These are phyloP conservation scores for Juglanconis sp. DNA, from an alignment of 2,329 filamentous ascomycete genomes.

Conservation along the genomic window DNA sequence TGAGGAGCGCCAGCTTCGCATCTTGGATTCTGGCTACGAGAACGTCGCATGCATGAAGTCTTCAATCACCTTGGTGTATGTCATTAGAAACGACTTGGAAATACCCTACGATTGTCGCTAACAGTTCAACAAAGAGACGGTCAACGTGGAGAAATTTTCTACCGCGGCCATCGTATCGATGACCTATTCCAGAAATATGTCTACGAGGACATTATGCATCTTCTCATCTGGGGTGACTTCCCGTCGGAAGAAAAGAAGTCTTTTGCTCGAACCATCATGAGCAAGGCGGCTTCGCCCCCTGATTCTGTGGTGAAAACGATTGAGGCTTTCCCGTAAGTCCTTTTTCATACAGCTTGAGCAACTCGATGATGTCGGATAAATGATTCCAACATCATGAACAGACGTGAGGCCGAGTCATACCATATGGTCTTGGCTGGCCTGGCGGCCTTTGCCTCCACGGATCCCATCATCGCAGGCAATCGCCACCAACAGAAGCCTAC, in stretches of 20 bases:
- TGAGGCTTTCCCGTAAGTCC: slow-evolving; percentile 46
- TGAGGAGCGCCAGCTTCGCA: too few species aligned
- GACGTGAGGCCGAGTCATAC: neutral
- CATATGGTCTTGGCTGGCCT: neutral
- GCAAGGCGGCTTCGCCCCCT: slow-evolving; percentile 47
- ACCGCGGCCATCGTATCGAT: slow-evolving; percentile 49
- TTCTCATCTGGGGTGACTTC: slow-evolving; percentile 50
- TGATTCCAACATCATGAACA: neutral
- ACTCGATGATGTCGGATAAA: neutral
- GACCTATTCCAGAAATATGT: slow-evolving; percentile 45
- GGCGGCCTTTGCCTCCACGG: neutral
- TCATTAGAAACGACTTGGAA: too few species aligned
- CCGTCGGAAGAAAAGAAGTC: slow-evolving; percentile 33
- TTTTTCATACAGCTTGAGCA: slow-evolving; percentile 30
- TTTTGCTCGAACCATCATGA: slow-evolving; percentile 44
- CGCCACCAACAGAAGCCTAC: neutral
- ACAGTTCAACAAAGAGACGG: slow-evolving; percentile 32
- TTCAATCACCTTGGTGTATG: too few species aligned
- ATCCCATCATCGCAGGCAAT: neutral
- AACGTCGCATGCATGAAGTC: too few species aligned
- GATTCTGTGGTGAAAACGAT: slow-evolving; percentile 47
- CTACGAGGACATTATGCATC: slow-evolving; percentile 47
- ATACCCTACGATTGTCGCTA: neutral
- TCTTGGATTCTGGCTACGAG: too few species aligned
- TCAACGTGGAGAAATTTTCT: slow-evolving; percentile 46